These are phyloP conservation scores for Suhomyces ambrosiae DNA, from an alignment of 1,139 yeast species.

Conservation along the genomic window DNA sequence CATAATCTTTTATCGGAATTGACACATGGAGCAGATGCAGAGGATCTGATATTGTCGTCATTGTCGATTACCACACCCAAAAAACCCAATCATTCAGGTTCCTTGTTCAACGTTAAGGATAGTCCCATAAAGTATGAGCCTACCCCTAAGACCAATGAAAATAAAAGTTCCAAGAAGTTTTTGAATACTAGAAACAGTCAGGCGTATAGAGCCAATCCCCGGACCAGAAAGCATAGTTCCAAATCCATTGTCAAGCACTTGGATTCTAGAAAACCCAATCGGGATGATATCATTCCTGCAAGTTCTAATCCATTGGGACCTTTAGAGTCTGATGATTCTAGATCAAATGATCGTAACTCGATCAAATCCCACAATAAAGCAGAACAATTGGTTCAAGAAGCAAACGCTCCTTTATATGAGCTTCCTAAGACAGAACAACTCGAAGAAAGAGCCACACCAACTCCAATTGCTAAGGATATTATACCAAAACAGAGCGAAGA, in stretches of 20 bases:
- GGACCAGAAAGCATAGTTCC: constrained; percentile 43
- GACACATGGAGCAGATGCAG: constrained; percentile 34
- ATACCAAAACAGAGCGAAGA: constrained; percentile 10
- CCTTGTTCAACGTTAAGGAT: constrained; percentile 39
- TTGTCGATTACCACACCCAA: constrained; percentile 26
- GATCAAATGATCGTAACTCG: constrained; percentile 19
- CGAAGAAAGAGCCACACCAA: constrained; percentile 11
- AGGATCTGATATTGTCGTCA: constrained; percentile 21
- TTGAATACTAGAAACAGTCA: constrained; percentile 14
- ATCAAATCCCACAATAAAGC: constrained; percentile 22
- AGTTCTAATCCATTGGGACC: constrained; percentile 43
- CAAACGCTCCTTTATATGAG: constrained; percentile 55
- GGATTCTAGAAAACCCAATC: constrained; percentile 12
- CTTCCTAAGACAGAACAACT: constrained; percentile 23
- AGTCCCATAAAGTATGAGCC: constrained; percentile 31
- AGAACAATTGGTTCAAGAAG: constrained; percentile 23
- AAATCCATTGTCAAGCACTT: constrained; percentile 37
- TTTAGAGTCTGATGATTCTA: constrained; percentile 23
- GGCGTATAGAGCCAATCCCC: constrained; percentile 25
- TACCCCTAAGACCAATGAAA: constrained; percentile 6
- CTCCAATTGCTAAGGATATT: background rate
- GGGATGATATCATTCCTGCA: constrained; percentile 3
- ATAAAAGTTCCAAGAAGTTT: constrained; percentile 7
- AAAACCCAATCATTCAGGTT: constrained; percentile 23
- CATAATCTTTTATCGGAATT: constrained; percentile 40